Percentiles rank a stretch among this genome's conserved stretches.
Evolutionary conservation across 2,329 filamentous ascomycete species (phyloP).

Genomic region (Lecanoromycetidae sp.): DNA sequence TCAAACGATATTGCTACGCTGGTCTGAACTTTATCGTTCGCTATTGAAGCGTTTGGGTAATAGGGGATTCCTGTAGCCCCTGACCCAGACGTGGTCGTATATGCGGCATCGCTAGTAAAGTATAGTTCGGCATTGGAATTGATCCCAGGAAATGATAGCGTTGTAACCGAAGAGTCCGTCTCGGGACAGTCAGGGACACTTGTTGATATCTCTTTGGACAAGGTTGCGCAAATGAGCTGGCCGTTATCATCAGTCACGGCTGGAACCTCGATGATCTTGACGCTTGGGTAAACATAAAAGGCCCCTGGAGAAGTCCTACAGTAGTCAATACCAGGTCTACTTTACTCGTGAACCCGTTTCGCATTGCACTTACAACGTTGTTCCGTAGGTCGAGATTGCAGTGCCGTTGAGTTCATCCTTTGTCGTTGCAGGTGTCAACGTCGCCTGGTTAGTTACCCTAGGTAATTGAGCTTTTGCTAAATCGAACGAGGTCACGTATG

Average conservation of each 20-base stretch:
- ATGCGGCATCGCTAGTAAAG: slow-evolving; percentile 3
- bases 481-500: no score
- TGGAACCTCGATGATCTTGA: slow-evolving; percentile 10
- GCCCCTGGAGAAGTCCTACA: slow-evolving; percentile 7
- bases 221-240: slow-evolving; percentile 6
- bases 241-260: slow-evolving; percentile 8
- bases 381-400: background rate
- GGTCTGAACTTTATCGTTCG: no score
- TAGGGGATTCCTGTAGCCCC: background rate
- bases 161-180: background rate
- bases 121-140: slow-evolving; percentile 11
- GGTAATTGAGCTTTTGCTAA: no score
- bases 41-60: no score
- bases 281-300: slow-evolving; percentile 5
- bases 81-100: no score
- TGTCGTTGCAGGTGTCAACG: background rate
- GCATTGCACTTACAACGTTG: background rate
- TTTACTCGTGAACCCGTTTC: no score
- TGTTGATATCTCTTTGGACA: slow-evolving; percentile 5
- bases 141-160: slow-evolving; percentile 4
- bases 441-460: no score
- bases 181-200: background rate
- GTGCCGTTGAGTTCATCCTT: background rate
- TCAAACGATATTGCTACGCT: background rate
- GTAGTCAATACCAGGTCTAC: no score